Evolutionary conservation across 305 asterid genomes (phyloP).

Genomic region (Fraxinus nigra): DNA sequence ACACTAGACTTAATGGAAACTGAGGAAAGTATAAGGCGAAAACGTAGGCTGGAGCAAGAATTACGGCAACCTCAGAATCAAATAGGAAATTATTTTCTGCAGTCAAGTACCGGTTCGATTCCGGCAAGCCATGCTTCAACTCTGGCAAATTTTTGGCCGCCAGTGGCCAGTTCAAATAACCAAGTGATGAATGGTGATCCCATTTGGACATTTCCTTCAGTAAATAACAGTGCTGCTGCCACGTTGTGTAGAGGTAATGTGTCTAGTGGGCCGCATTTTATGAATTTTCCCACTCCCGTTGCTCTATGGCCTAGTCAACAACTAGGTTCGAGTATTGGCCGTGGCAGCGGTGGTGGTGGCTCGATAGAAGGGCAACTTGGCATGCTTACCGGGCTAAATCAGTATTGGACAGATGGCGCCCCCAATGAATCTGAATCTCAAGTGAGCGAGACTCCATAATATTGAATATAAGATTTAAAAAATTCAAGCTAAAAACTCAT

Average conservation of each 20-base stretch:
- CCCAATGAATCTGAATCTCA: slow-evolving; percentile 51
- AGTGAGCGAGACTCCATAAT: slow-evolving; percentile 70
- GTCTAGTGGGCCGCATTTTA: slow-evolving; percentile 55
- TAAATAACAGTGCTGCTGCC: slow-evolving; percentile 42
- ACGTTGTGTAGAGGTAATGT: slow-evolving; percentile 66
- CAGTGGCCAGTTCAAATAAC: slow-evolving; percentile 63
- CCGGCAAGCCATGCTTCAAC: slow-evolving; percentile 65
- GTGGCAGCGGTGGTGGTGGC: slow-evolving; percentile 30
- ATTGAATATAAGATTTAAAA: background rate
- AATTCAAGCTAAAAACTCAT: background rate
- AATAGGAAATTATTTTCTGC: slow-evolving; percentile 66
- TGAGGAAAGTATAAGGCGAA: slow-evolving; percentile 48
- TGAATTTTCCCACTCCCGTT: slow-evolving; percentile 46
- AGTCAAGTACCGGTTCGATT: slow-evolving; percentile 66
- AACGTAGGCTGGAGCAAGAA: slow-evolving; percentile 62
- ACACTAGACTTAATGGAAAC: slow-evolving; percentile 47
- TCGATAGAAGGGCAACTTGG: slow-evolving; percentile 40
- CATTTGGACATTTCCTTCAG: slow-evolving; percentile 52
- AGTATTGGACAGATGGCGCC: slow-evolving; percentile 37
- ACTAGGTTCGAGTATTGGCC: slow-evolving; percentile 4
- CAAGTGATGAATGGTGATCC: slow-evolving; percentile 77
- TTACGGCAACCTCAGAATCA: slow-evolving; percentile 50
- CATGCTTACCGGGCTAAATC: slow-evolving; percentile 42
- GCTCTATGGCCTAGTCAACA: slow-evolving; percentile 46
- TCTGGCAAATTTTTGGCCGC: slow-evolving; percentile 77